Percentiles rank a stretch among this genome's conserved stretches.
Evolutionary conservation across 1,139 yeast species (phyloP).

Genomic region (Hemisphaericaspora xylofermentans): DNA sequence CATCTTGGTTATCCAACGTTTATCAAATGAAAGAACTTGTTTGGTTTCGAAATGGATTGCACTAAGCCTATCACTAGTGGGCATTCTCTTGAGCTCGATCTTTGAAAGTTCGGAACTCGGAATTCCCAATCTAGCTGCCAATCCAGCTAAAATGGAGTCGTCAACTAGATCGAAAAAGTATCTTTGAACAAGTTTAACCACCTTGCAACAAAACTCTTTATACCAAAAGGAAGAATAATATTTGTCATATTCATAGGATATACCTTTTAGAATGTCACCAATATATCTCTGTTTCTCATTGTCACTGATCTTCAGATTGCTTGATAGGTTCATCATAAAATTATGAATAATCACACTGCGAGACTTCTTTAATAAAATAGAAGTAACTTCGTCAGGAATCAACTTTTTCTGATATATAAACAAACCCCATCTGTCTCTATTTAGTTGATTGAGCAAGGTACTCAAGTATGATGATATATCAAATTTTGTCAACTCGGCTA

Average conservation of each 20-base stretch:
- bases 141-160: constrained; percentile 18
- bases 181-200: constrained; percentile 26
- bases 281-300: constrained; percentile 15
- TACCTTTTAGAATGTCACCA: constrained; percentile 23
- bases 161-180: constrained; percentile 19
- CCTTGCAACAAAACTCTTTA: constrained; percentile 31
- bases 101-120: constrained; percentile 25
- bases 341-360: constrained; percentile 22
- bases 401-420: constrained; percentile 19
- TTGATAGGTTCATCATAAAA: constrained; percentile 22
- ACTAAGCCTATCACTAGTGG: constrained; percentile 24
- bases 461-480: constrained; percentile 27
- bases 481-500: constrained; percentile 27
- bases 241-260: constrained; percentile 30
- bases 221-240: constrained; percentile 25
- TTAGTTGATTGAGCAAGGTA: constrained; percentile 23
- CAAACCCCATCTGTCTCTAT: constrained; percentile 17
- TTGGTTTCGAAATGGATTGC: constrained; percentile 27
- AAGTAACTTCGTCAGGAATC: constrained; percentile 20
- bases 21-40: background rate
- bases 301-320: background rate
- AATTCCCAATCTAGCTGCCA: constrained; percentile 34
- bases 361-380: constrained; percentile 21
- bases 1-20: background rate
- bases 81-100: constrained; percentile 26